Conservation (phyloP, 2,329 filamentous ascomycete genomes). For the Talaromyces funiculosus region DNA sequence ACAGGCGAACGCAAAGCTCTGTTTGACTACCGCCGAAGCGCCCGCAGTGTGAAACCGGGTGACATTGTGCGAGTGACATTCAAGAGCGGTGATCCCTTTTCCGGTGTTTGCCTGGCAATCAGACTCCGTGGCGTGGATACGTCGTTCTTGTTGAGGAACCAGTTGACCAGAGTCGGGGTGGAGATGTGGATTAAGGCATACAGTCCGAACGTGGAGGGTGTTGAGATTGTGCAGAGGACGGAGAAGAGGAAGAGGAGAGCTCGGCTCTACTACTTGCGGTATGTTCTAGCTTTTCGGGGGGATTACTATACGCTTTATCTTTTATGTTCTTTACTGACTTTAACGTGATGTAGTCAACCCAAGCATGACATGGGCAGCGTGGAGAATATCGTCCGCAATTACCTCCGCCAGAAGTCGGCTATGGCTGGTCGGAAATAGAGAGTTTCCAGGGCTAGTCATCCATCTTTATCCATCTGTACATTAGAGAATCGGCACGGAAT, state of each 20-base stretch:
- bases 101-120: constrained; percentile 82
- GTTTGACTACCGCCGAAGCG: constrained; percentile 67
- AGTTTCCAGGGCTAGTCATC: background rate
- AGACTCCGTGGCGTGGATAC: constrained; percentile 84
- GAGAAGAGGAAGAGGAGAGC: constrained; percentile 81
- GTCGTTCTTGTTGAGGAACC: constrained; percentile 76
- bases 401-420: constrained; percentile 50
- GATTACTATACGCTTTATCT: no score
- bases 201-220: constrained; percentile 78
- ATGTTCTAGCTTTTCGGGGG: constrained; percentile 9
- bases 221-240: constrained; percentile 86
- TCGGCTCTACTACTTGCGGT: constrained; percentile 82
- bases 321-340: background rate
- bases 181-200: constrained; percentile 99
- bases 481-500: background rate
- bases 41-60: constrained; percentile 73
- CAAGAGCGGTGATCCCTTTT: constrained; percentile 79
- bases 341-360: constrained; percentile 48
- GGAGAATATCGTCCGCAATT: constrained; percentile 68
- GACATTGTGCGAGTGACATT: constrained; percentile 89
- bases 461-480: constrained; percentile 1
- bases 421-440: constrained; percentile 28
- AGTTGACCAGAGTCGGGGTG: constrained; percentile 78
- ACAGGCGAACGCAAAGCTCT: constrained; percentile 74
- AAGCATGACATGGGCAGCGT: constrained; percentile 84